Percentiles rank a stretch among this genome's conserved stretches.
Evolutionary conservation across 805 yeast species (phyloP).

Genomic region (Candida verbasci): DNA sequence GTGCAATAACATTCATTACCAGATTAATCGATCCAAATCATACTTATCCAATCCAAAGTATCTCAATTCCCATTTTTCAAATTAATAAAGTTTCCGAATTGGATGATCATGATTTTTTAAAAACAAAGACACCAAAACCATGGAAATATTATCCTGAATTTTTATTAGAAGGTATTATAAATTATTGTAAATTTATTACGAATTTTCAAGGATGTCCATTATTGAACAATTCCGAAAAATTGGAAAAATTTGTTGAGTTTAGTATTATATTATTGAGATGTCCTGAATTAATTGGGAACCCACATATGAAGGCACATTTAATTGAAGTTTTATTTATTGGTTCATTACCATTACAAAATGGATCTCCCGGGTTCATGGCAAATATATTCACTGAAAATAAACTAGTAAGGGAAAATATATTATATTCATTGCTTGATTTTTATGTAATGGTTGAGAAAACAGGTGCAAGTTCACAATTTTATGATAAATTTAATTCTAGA

Average conservation of each 20-base stretch:
- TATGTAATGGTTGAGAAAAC: slow-evolving; percentile 95
- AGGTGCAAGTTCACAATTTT: slow-evolving; percentile 91
- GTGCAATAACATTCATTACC: slow-evolving; percentile 67
- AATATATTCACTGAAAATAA: slow-evolving; percentile 60
- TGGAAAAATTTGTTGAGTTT: slow-evolving; percentile 62
- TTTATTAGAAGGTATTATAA: slow-evolving; percentile 74
- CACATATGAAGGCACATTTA: slow-evolving; percentile 83
- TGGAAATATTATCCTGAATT: slow-evolving; percentile 86
- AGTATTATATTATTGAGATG: slow-evolving; percentile 73
- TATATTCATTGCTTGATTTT: slow-evolving; percentile 81
- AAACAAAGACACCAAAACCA: slow-evolving; percentile 63
- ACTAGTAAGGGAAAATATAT: slow-evolving; percentile 57
- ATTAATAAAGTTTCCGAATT: slow-evolving; percentile 60
- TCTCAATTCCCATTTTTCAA: slow-evolving; percentile 53
- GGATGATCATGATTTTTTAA: slow-evolving; percentile 69
- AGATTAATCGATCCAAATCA: slow-evolving; percentile 72
- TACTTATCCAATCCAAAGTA: slow-evolving; percentile 47
- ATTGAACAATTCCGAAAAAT: slow-evolving; percentile 46
- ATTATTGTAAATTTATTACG: slow-evolving; percentile 61
- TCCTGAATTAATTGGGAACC: slow-evolving; percentile 83
- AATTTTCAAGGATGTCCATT: slow-evolving; percentile 55
- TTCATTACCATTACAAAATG: slow-evolving; percentile 49
- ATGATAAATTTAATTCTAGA: slow-evolving; percentile 91
- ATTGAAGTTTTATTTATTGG: slow-evolving; percentile 81
- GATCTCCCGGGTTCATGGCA: slow-evolving; percentile 71